phyloP scores from a whole-genome alignment of 371 early-diverging fungal species.

The Actinomortierella ambigua region DNA sequence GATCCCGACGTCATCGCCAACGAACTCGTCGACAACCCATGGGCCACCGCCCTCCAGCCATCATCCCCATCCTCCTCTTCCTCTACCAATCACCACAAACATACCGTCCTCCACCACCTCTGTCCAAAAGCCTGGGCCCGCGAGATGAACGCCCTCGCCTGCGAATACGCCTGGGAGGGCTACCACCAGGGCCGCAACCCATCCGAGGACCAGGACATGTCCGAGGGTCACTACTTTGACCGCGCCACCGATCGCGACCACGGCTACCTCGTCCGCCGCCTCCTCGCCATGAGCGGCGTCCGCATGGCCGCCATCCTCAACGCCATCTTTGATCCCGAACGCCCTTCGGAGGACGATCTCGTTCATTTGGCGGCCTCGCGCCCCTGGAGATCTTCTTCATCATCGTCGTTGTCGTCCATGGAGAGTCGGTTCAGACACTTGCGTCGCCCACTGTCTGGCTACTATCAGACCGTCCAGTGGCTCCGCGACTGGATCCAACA shows the following conservation, averaged over 20 bases:
- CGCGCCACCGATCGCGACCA: conserved; percentile 15
- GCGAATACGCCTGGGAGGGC: conserved; percentile 37
- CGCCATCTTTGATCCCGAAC: conserved; percentile 42
- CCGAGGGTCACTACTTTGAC: conserved; percentile 24
- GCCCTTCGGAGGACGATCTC: no score
- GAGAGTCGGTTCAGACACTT: no score
- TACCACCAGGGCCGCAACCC: no score
- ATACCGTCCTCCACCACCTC: background rate
- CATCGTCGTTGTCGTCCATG: no score
- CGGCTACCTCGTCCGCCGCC: conserved; percentile 25
- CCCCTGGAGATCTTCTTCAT: no score
- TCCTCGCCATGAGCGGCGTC: conserved; percentile 46
- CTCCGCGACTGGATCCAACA: no score
- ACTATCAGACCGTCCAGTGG: no score
- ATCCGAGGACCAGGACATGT: conserved; percentile 12
- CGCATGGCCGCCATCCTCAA: conserved; percentile 46
- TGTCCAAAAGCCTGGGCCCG: conserved; percentile 42
- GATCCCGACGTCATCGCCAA: conserved; percentile 15
- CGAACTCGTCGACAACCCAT: conserved; percentile 23
- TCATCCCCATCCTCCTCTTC: conserved; percentile 3
- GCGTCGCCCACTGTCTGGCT: no score
- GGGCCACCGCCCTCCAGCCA: conserved; percentile 9
- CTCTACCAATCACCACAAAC: no score
- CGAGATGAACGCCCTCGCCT: conserved; percentile 25
- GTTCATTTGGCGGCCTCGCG: no score